These are phyloP conservation scores for Agaricus subrufescens DNA, from an alignment of 768 basidiomycete genomes.

Conservation along the genomic window DNA sequence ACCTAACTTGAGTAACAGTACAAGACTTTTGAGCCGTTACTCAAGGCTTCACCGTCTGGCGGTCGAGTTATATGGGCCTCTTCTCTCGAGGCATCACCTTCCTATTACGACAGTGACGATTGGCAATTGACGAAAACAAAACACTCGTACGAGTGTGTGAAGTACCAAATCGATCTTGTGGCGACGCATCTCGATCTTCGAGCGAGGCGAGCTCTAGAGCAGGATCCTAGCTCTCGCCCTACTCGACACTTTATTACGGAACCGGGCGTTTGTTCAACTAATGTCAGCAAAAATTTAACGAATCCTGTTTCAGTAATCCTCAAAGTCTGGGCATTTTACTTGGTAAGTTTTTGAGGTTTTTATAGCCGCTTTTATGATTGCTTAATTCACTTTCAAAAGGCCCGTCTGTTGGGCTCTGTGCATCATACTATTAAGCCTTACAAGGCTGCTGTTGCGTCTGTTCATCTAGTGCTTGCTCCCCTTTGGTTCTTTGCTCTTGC, in stretches of 20 bases:
- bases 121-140: conserved; percentile 63
- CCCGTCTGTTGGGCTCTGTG: conserved; percentile 60
- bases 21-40: conserved; percentile 51
- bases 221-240: conserved; percentile 11
- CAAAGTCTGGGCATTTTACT: conserved; percentile 55
- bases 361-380: not conserved
- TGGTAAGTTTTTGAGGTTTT: conserved; percentile 39
- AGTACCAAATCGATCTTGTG: conserved; percentile 76
- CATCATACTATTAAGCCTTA: conserved; percentile 58
- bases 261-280: conserved; percentile 68
- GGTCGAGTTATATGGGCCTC: conserved; percentile 78
- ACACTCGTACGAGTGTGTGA: conserved; percentile 65
- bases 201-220: conserved; percentile 19
- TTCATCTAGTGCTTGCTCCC: conserved; percentile 63
- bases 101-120: conserved; percentile 56
- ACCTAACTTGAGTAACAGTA: conserved; percentile 36
- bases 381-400: conserved; percentile 35
- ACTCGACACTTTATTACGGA: conserved; percentile 60
- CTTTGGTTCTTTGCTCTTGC: conserved; percentile 41
- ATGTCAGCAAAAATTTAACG: conserved; percentile 46
- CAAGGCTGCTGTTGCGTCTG: conserved; percentile 64
- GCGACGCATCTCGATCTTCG: conserved; percentile 47
- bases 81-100: conserved; percentile 57
- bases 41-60: conserved; percentile 42
- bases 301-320: conserved; percentile 38